phyloP scores from a whole-genome alignment of 768 basidiomycete species.

The Leccinum subtestaceum region DNA sequence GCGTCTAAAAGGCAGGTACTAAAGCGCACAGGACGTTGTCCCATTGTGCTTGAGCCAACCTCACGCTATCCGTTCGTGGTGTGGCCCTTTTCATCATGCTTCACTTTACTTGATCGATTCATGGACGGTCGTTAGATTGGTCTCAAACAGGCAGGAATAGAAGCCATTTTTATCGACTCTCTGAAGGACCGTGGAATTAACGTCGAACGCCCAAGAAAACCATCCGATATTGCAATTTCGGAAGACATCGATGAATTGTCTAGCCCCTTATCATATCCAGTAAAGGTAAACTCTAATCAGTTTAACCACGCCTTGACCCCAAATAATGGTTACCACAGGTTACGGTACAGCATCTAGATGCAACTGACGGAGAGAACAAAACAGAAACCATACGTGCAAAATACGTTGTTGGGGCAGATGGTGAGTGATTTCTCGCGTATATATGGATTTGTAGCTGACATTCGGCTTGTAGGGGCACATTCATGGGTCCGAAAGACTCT shows the following conservation, averaged over 20 bases:
- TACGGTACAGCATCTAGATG: neutral
- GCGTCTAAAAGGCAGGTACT: neutral
- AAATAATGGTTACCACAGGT: neutral
- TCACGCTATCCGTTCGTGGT: neutral
- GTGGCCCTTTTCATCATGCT: neutral
- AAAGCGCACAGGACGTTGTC: neutral
- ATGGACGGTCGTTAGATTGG: neutral
- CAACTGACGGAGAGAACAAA: neutral
- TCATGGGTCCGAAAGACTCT: neutral
- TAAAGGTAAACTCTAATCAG: neutral
- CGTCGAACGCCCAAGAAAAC: neutral
- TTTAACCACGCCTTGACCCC: neutral
- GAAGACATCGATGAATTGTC: neutral
- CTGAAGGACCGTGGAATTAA: neutral
- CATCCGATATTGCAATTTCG: neutral
- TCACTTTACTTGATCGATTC: neutral
- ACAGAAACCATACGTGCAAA: neutral
- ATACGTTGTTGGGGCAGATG: neutral
- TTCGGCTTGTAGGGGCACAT: neutral
- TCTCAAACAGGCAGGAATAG: neutral
- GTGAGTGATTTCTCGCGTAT: neutral
- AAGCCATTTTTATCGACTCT: neutral
- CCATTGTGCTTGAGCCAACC: neutral
- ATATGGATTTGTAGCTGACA: neutral
- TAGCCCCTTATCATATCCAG: neutral